These are phyloP conservation scores for Turnera subulata DNA, from an alignment of 345 rosid genomes.

Conservation along the genomic window DNA sequence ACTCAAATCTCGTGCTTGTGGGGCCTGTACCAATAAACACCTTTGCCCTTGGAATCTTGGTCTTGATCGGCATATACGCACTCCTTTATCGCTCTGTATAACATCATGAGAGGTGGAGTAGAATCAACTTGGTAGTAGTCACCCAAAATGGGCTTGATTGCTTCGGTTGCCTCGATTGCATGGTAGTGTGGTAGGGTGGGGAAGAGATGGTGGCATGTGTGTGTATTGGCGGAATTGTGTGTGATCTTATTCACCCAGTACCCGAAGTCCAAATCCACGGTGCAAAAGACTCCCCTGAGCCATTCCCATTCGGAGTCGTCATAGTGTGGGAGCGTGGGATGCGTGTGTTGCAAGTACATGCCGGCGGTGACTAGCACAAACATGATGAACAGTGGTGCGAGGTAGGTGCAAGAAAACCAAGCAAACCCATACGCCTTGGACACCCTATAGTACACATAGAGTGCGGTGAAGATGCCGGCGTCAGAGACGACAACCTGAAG, in stretches of 20 bases:
- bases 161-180: slow-evolving; percentile 89
- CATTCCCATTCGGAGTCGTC: slow-evolving; percentile 87
- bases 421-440: slow-evolving; percentile 51
- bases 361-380: slow-evolving; percentile 64
- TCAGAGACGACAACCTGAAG: slow-evolving; percentile 69
- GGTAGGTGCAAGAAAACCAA: slow-evolving; percentile 57
- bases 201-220: slow-evolving; percentile 80
- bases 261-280: slow-evolving; percentile 86
- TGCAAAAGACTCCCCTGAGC: slow-evolving; percentile 79
- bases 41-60: slow-evolving; percentile 50
- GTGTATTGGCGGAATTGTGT: slow-evolving; percentile 87
- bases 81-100: slow-evolving; percentile 92
- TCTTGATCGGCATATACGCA: slow-evolving; percentile 79
- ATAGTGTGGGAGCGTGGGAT: slow-evolving; percentile 76
- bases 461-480: slow-evolving; percentile 53
- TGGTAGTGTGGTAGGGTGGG: slow-evolving; percentile 90
- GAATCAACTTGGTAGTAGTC: slow-evolving; percentile 78
- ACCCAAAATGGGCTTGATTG: slow-evolving; percentile 72
- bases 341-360: slow-evolving; percentile 89
- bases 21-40: slow-evolving; percentile 32
- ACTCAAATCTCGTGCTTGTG: too few relatives aligned
- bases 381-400: slow-evolving; percentile 66
- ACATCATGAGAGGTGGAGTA: slow-evolving; percentile 58
- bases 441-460: slow-evolving; percentile 51
- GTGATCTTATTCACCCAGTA: slow-evolving; percentile 74